Conservation (phyloP, 345 rosid species). For the Aethionema arabicum region DNA sequence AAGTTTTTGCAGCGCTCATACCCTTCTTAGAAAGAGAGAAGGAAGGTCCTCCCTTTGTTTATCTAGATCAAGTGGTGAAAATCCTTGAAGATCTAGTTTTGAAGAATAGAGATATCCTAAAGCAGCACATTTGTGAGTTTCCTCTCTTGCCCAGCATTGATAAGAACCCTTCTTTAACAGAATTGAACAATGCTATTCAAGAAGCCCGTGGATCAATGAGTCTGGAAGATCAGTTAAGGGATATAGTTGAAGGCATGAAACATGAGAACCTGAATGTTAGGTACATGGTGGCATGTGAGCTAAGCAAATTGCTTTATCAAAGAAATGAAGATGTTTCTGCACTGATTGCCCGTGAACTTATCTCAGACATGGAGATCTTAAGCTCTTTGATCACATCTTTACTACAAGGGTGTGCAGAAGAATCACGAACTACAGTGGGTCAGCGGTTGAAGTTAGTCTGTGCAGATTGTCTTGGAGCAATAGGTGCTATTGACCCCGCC, state of each 20-base stretch:
- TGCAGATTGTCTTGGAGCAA: constrained; percentile 92
- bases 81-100: constrained; percentile 88
- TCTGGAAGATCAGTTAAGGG: constrained; percentile 80
- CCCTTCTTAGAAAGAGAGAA: constrained; percentile 83
- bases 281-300: constrained; percentile 92
- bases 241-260: constrained; percentile 71
- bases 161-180: constrained; percentile 71
- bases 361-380: constrained; percentile 75
- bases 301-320: constrained; percentile 74
- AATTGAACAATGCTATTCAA: constrained; percentile 85
- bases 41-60: constrained; percentile 47
- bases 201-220: constrained; percentile 90
- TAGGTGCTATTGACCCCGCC: constrained; percentile 99
- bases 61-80: constrained; percentile 67
- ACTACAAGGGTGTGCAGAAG: constrained; percentile 95
- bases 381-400: constrained; percentile 81
- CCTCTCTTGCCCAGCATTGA: constrained; percentile 86
- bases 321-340: constrained; percentile 74
- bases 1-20: constrained; percentile 91
- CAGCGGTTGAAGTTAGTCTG: constrained; percentile 86
- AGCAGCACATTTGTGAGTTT: constrained; percentile 89
- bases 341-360: constrained; percentile 69
- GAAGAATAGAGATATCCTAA: constrained; percentile 66
- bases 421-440: constrained; percentile 88
- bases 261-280: constrained; percentile 97